phyloP scores from a whole-genome alignment of 1,139 yeast genomes.

The Yamadazyma spencermartinsiae region DNA sequence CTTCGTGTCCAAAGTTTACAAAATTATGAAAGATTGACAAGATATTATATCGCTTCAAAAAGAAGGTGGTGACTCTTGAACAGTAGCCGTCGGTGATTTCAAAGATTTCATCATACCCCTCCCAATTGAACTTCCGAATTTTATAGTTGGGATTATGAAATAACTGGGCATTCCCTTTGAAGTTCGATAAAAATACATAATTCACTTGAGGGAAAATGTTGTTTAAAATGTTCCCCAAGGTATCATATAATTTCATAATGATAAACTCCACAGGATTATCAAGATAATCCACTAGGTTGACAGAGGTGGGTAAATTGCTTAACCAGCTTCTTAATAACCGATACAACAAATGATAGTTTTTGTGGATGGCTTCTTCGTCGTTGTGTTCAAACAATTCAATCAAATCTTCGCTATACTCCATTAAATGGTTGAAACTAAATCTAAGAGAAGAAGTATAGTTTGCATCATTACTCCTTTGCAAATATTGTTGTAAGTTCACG shows the following conservation, averaged over 20 bases:
- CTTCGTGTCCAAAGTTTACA: slow-evolving; percentile 15
- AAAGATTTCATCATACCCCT: background rate
- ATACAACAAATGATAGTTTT: slow-evolving; percentile 18
- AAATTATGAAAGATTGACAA: slow-evolving; percentile 21
- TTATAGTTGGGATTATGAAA: slow-evolving; percentile 15
- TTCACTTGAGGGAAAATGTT: slow-evolving; percentile 26
- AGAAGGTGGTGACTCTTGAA: slow-evolving; percentile 22
- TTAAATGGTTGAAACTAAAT: slow-evolving; percentile 12
- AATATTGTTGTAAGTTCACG: slow-evolving; percentile 9
- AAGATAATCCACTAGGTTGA: slow-evolving; percentile 16
- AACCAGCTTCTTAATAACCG: slow-evolving; percentile 27
- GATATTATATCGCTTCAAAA: slow-evolving; percentile 23
- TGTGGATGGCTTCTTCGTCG: slow-evolving; percentile 2
- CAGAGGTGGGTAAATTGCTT: slow-evolving; percentile 24
- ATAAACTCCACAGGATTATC: slow-evolving; percentile 20
- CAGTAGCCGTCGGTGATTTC: slow-evolving; percentile 19
- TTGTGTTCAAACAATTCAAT: slow-evolving; percentile 6
- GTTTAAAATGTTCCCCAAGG: slow-evolving; percentile 22
- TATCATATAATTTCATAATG: slow-evolving; percentile 19
- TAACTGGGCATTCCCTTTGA: slow-evolving; percentile 23
- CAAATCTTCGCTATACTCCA: slow-evolving; percentile 5
- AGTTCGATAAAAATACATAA: slow-evolving; percentile 25
- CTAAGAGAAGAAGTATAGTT: slow-evolving; percentile 17
- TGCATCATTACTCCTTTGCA: slow-evolving; percentile 7
- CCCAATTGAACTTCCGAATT: slow-evolving; percentile 1